Evolutionary conservation across 2,329 filamentous ascomycete species (phyloP).

Genomic region (Clonostachys rosea): DNA sequence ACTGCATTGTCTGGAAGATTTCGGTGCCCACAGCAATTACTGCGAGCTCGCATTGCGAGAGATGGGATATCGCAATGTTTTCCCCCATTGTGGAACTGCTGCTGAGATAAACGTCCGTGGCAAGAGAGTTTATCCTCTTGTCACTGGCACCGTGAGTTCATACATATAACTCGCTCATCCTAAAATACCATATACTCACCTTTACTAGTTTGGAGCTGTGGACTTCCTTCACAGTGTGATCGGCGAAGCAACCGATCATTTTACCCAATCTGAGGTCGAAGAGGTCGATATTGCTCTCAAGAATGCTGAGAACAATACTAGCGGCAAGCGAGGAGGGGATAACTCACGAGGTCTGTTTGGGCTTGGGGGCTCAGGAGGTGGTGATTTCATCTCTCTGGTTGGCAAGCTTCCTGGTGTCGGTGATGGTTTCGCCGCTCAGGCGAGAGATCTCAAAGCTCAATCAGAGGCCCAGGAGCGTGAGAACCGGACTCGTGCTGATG

Average conservation of each 20-base stretch:
- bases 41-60: slow-evolving; percentile 73
- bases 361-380: slow-evolving; percentile 20
- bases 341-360: slow-evolving; percentile 35
- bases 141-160: slow-evolving; percentile 48
- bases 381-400: slow-evolving; percentile 67
- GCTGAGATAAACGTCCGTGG: slow-evolving; percentile 62
- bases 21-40: slow-evolving; percentile 79
- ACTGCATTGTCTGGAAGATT: slow-evolving; percentile 75
- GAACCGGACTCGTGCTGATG: slow-evolving; percentile 34
- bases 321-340: slow-evolving; percentile 27
- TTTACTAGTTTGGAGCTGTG: slow-evolving; percentile 64
- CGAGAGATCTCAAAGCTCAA: slow-evolving; percentile 53
- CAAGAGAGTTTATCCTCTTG: slow-evolving; percentile 66
- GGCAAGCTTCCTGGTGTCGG: slow-evolving; percentile 70
- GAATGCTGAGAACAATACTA: slow-evolving; percentile 53
- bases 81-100: slow-evolving; percentile 65
- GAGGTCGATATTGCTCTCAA: slow-evolving; percentile 73
- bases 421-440: slow-evolving; percentile 61
- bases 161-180: not conserved
- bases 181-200: not conserved
- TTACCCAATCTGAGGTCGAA: slow-evolving; percentile 80
- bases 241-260: slow-evolving; percentile 76
- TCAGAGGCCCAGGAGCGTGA: slow-evolving; percentile 61
- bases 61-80: slow-evolving; percentile 76
- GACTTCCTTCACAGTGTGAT: slow-evolving; percentile 79